Evolutionary conservation across 495 filamentous ascomycete genomes (phyloP).

Genomic region (Penicillium paxilli): DNA sequence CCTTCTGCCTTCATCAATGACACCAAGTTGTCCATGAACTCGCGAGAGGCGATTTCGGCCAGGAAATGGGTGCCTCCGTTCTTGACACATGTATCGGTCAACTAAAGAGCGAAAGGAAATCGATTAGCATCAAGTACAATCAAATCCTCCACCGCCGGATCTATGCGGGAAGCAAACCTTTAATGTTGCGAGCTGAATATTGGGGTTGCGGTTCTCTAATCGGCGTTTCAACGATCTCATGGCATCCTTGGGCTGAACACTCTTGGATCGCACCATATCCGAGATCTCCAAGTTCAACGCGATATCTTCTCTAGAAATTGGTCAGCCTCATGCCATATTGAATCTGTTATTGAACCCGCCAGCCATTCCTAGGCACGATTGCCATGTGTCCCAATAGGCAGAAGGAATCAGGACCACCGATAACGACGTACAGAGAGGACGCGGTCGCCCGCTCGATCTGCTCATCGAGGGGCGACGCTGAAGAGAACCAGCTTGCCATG

Average conservation of each 20-base stretch:
- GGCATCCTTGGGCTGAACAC: constrained; percentile 92
- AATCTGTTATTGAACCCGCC: too few relatives aligned
- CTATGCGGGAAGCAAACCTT: constrained; percentile 62
- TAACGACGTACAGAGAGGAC: constrained; percentile 73
- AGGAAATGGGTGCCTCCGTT: constrained; percentile 98
- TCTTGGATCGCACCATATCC: constrained; percentile 93
- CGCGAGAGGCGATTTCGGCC: constrained; percentile 88
- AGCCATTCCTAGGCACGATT: too few relatives aligned
- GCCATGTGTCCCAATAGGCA: constrained; percentile 2
- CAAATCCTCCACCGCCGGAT: background rate
- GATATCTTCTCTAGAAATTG: constrained; percentile 77
- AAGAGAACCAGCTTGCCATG: constrained; percentile 93
- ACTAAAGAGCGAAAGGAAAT: constrained; percentile 38
- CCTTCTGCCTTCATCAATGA: constrained; percentile 82
- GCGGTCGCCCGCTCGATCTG: constrained; percentile 94
- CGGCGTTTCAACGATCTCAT: constrained; percentile 94
- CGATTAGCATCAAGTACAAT: constrained; percentile 9
- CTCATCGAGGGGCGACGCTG: constrained; percentile 85
- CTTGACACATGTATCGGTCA: constrained; percentile 98
- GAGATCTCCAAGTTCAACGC: constrained; percentile 96
- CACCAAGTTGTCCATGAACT: constrained; percentile 97
- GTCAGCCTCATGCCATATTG: background rate
- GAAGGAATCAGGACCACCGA: background rate
- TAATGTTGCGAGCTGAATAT: constrained; percentile 88
- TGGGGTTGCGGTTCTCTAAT: constrained; percentile 95